These are phyloP conservation scores for Botrytis byssoidea DNA, from an alignment of 2,329 filamentous ascomycete species.

Conservation along the genomic window DNA sequence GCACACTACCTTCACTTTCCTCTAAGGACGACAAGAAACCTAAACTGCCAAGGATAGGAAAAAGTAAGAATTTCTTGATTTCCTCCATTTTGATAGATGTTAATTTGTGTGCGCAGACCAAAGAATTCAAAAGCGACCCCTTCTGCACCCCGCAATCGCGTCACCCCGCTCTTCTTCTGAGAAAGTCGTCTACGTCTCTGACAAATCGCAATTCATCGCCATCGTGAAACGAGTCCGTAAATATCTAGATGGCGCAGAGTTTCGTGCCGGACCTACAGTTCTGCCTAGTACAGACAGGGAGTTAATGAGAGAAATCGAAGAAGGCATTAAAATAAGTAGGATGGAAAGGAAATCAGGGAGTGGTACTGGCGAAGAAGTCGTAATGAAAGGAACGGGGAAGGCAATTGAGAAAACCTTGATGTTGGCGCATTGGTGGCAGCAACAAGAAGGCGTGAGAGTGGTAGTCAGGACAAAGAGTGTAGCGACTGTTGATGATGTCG, in stretches of 20 bases:
- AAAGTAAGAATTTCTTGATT: constrained; percentile 30
- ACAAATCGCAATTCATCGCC: constrained; percentile 35
- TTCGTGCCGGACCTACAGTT: constrained; percentile 29
- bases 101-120: constrained; percentile 28
- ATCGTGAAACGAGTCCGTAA: constrained; percentile 37
- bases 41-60: constrained; percentile 9
- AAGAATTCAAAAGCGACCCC: constrained; percentile 38
- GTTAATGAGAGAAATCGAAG: constrained; percentile 27
- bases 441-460: constrained; percentile 34
- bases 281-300: constrained; percentile 20
- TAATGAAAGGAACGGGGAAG: constrained; percentile 38
- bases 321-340: constrained; percentile 20
- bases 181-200: constrained; percentile 38
- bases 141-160: constrained; percentile 38
- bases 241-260: constrained; percentile 33
- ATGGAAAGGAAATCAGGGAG: constrained; percentile 25
- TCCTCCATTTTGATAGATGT: constrained; percentile 11
- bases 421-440: constrained; percentile 34
- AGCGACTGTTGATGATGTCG: constrained; percentile 40
- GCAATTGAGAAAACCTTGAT: constrained; percentile 37
- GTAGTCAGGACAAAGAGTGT: constrained; percentile 37
- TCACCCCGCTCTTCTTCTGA: constrained; percentile 27
- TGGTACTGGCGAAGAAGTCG: constrained; percentile 30
- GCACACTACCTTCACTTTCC: constrained; percentile 17
- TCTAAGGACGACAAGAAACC: neutral